Evolutionary conservation across 164 flowering plant genomes (phyloP).

Genomic region (Vitis amurensis): DNA sequence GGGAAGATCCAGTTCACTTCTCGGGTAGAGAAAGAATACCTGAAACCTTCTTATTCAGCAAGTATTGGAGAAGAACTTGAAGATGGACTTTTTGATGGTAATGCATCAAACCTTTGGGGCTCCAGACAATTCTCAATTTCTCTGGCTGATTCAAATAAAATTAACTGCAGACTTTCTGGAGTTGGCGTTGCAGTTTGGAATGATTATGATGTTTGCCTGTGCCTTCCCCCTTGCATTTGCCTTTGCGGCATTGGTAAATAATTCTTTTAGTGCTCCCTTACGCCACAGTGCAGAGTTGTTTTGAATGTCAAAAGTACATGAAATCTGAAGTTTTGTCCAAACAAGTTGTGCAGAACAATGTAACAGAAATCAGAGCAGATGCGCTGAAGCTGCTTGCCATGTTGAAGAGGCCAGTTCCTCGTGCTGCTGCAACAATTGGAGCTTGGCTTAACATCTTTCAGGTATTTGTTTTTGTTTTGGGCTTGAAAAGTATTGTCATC

Average conservation of each 20-base stretch:
- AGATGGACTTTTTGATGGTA: slow-evolving; percentile 99
- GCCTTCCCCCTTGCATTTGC: slow-evolving; percentile 91
- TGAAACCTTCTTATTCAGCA: slow-evolving; percentile 82
- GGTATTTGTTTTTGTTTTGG: slow-evolving; percentile 33
- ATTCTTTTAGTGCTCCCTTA: slow-evolving; percentile 1
- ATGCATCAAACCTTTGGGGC: slow-evolving; percentile 6
- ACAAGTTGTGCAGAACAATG: slow-evolving; percentile 54
- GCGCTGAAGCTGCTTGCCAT: slow-evolving; percentile 81
- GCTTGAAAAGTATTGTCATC: too few species aligned
- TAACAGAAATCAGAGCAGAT: slow-evolving; percentile 84
- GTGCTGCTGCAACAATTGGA: slow-evolving; percentile 79
- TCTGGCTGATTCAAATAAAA: background rate
- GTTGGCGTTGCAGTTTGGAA: slow-evolving; percentile 90
- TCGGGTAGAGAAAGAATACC: slow-evolving; percentile 90
- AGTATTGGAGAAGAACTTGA: slow-evolving; percentile 85
- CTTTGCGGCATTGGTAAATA: slow-evolving; percentile 69
- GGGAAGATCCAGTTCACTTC: slow-evolving; percentile 53
- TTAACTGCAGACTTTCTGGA: slow-evolving; percentile 76
- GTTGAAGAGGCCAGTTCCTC: slow-evolving; percentile 82
- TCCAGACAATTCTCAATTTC: background rate
- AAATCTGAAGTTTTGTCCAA: background rate
- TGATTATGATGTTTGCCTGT: slow-evolving; percentile 99
- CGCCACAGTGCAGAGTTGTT: background rate
- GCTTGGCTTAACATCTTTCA: slow-evolving; percentile 97
- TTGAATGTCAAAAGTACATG: slow-evolving; percentile 5